Evolutionary conservation across 352 stramenopile genomes (phyloP), one percentile per base, ranked within the genome.

Genomic region (Blastocystis sp.): DNA sequence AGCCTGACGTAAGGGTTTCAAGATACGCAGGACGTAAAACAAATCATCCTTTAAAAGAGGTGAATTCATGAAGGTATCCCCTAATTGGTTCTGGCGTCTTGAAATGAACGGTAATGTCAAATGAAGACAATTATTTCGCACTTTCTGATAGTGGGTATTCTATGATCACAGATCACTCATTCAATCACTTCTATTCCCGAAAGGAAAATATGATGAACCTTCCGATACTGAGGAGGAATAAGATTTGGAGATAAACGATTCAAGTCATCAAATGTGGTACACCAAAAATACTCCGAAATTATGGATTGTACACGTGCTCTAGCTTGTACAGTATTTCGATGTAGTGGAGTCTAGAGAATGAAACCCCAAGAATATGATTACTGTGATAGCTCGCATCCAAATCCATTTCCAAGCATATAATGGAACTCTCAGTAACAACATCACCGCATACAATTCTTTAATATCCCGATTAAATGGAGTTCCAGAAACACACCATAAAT

Each of bases 381-480:
- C 73, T 13, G 48, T 22, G 5, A 84, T 53, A 30, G 53, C 56
- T 57, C 68, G 9, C 17, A 15, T 84, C 73, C 73, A 84, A 37
- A 68, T 44, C 33, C 4, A 13, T 35, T 11, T 11, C 30, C 68
- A 33, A 5, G 53, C 30, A 44, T 69, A 84, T 11, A 69, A 44
- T 11, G 27, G 51, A 24, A 84, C 15, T 24, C 15, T 3, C n/a
- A 84, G 5, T 33, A 84, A 30, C 11, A 17, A n/a, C 73, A 84
- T 66, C 15, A 68, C 56, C 0, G 30, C 73, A 17, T 44, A 42
- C 48, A 84, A 37, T 22, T 84, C 73, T 1, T 24, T 13, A 37
- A 84, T 54, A n/a, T 62, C 51, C 6, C n/a, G 24, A 42, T 84
- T 84, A 44, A 84, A 84, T 57, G 73, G 73, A 30, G 73, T 84